Base-by-base conservation (phyloP, 495 filamentous ascomycete genomes). In the Pseudevernia furfuracea region DNA sequence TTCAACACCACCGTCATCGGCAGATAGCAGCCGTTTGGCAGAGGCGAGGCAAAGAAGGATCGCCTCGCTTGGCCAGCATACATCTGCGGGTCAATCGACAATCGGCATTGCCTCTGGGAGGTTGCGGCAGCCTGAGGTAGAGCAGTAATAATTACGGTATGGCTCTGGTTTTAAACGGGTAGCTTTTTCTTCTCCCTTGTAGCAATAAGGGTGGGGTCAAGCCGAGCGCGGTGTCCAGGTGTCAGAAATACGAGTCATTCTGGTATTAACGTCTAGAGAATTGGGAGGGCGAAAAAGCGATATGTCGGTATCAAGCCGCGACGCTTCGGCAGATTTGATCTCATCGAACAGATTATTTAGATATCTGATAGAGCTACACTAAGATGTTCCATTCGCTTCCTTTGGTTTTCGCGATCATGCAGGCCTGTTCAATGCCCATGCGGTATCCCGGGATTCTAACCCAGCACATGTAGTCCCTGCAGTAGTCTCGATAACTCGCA, bases 51-150 rank as follows among this genome's bases (percentile, higher is more conserved):
- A 70, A 60, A 60, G 63, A 25, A 60, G 69, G 52, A 64, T 71
- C 25, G 68, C 60, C 11, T 71, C 62, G 60, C 73, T 58, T 64
- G 71, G 41, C 62, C 72, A 55, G 56, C 61, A 63, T 34, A 44
- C 61, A n/a, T 63, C 61, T 63, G 61, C 28, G 19, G 36, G 55
- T 19, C 56, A 59, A 36, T 64, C 56, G 37, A 19, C 55, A 41
- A 64, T 64, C 28, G 56, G 62, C 21, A 46, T 64, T 32, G 44
- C 62, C 30, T 25, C 34, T 49, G 62, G 43, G 5, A 64, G 62
- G 56, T n/a, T 60, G 36, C 58, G 56, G 43, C 56, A 59, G 62
- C 58, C 62, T 32, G 44, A 64, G 38, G 32, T 37, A 44, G 41
- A 46, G 57, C 56, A 64, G 37, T 58, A 44, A 46, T 46, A 21